Evolutionary conservation across 2,329 filamentous ascomycete species (phyloP).

Genomic region (Fusarium brevicatenulatum): DNA sequence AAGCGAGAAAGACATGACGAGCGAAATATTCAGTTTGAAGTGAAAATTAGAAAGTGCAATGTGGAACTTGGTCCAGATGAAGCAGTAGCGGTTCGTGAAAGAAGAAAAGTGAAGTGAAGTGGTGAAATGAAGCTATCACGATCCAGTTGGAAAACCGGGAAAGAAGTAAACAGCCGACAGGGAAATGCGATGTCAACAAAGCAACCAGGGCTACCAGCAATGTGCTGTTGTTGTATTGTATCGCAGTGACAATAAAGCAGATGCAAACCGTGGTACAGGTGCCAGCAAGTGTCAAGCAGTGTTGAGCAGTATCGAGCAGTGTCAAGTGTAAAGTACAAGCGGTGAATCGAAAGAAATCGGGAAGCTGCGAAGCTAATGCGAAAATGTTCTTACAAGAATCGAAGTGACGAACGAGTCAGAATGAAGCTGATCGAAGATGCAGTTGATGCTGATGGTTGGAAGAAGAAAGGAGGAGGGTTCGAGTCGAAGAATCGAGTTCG

Average conservation of each 20-base stretch:
- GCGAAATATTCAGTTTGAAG: neutral
- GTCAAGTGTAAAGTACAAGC: neutral
- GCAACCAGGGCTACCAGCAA: neutral
- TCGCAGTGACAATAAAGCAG: conserved; percentile 4
- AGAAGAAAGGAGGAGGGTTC: neutral
- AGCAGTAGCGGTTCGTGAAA: conserved; percentile 5
- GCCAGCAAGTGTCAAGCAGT: conserved; percentile 13
- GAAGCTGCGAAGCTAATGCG: neutral
- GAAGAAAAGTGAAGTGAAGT: neutral
- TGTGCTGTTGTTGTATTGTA: neutral
- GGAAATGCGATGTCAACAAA: conserved; percentile 15
- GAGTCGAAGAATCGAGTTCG: conserved; percentile 5
- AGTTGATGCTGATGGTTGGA: conserved; percentile 17
- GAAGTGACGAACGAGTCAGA: neutral
- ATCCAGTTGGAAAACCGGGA: neutral
- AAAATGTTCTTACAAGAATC: conserved; percentile 19
- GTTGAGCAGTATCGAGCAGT: neutral
- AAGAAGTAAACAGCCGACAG: neutral
- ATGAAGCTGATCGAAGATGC: conserved; percentile 8
- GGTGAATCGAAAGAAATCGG: conserved; percentile 8
- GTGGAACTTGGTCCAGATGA: neutral
- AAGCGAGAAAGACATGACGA: conserved; percentile 21
- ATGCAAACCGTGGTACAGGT: conserved; percentile 15
- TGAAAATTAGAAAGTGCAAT: conserved; percentile 5
- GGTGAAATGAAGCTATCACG: neutral